phyloP scores from a whole-genome alignment of 495 filamentous ascomycete species.

The Xanthoparmelia taractica region DNA sequence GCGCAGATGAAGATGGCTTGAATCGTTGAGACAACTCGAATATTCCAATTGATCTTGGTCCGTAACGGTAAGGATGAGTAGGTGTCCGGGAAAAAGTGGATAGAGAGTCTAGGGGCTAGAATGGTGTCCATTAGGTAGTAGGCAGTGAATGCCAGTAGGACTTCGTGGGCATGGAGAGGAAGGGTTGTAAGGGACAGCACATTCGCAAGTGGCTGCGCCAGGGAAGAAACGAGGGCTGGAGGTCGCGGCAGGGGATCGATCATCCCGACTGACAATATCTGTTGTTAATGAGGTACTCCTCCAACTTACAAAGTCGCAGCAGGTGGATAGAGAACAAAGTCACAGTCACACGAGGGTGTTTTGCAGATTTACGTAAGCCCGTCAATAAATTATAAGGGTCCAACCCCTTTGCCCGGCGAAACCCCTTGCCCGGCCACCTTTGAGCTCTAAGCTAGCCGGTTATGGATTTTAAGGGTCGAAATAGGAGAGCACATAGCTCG shows the following conservation, averaged over 20 bases:
- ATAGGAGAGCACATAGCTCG: no score
- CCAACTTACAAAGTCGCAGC: not conserved
- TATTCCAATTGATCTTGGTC: constrained; percentile 84
- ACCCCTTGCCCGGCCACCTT: no score
- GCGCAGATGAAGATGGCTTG: constrained; percentile 71
- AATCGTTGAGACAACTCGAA: constrained; percentile 82
- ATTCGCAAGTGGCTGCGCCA: constrained; percentile 38
- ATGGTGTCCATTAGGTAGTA: constrained; percentile 67
- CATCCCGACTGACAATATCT: constrained; percentile 36
- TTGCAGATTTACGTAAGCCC: no score
- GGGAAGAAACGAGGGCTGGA: constrained; percentile 34
- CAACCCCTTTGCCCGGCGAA: no score
- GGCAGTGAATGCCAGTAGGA: constrained; percentile 58
- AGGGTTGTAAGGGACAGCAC: constrained; percentile 57
- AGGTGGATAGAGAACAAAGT: not conserved
- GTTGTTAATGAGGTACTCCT: not conserved
- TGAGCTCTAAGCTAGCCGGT: no score
- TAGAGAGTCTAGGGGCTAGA: constrained; percentile 66
- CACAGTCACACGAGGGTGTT: no score
- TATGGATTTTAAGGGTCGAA: no score
- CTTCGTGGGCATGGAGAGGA: constrained; percentile 80
- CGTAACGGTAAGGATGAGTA: constrained; percentile 59
- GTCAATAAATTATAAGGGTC: no score
- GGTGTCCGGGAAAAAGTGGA: constrained; percentile 52
- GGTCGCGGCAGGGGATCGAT: constrained; percentile 62